Evolutionary conservation across 129 eudicot genomes (phyloP), one percentile per base, ranked within the genome.

Genomic region (Chrysanthemum seticuspe): DNA sequence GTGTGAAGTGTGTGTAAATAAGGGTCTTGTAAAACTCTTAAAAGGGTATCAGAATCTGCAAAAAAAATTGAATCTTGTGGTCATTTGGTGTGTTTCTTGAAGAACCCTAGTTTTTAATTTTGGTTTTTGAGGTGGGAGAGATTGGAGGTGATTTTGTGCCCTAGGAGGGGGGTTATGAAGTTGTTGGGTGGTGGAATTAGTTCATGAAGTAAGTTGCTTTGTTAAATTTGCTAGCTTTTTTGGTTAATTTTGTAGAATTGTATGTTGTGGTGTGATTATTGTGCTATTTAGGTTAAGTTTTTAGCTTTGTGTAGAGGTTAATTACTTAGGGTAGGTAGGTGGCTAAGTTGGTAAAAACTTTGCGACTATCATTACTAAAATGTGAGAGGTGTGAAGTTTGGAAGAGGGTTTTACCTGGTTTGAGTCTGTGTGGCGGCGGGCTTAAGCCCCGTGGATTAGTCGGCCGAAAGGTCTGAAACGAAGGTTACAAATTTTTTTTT

Each of bases 1-100:
- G 73, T 78, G 74, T 71, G 74, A 72, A 65, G 68, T 65, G 82
- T 25, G 82, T 72, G 82, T 78, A 78, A 72, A 78, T 78, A 78
- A 64, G 65, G 67, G n/a, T 71, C 52, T 77, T 70, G 71, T 70
- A 62, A 23, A 69, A 77, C 59, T 68, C 69, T 7, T 27, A 36
- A 61, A 44, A 60, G 76, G 76, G 52, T 52, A 36, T 70, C 65
- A 34, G 25, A 70, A 8, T 5, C 13, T 51, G 14, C 21, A 62
- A 77, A 64, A 62, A 51, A 25, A 36, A 6, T 59, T 5, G 10
- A 29, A 55, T 63, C 65, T 71, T 78, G 73, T 57, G 54, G 15
- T 65, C 62, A 58, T 63, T 80, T 54, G 62, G 62, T 59, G 44
- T 75, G 62, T 79, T 79, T 19, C 47, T 51, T 55, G 60, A 58